Base-by-base conservation (phyloP, 352 stramenopile species). In the Phytophthora hibernalis region DNA sequence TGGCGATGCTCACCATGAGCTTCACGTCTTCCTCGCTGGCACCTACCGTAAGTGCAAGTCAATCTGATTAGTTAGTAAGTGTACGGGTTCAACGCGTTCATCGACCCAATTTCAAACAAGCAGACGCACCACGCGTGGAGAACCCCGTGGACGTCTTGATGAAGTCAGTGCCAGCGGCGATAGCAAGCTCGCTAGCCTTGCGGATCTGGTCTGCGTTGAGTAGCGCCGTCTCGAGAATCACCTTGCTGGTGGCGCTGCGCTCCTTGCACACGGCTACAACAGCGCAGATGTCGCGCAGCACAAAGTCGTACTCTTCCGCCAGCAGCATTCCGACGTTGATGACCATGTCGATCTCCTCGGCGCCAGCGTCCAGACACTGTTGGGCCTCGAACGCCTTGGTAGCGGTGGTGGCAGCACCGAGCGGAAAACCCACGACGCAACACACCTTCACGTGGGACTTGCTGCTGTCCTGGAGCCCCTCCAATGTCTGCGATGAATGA, bases 71-170 rank as follows among this genome's bases (percentile, higher is more conserved):
- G 26, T 55, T 37, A 2, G 18, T n/a, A n/a, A n/a, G n/a, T n/a
- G n/a, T n/a, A n/a, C 30, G 15, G 15, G 5, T 21, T 20, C 33
- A 57, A 37, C 21, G 18, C 15, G 16, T 10, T 10, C 6, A 4
- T 54, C 16, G 13, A 4, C n/a, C 18, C n/a, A 42, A 20, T n/a
- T 44, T 3, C 24, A 55, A 26, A 22, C 15, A 56, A 6, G 3
- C 7, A 28, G 18, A 72, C 68, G 24, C 33, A 85, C 79, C 81
- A n/a, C 86, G 80, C n/a, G 82, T 91, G 43, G 82, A 91, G 67
- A 95, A 96, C 9, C 87, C 87, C 12, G 87, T 96, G 16, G 85
- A 95, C 9, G 89, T 96, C 75, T 96, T 96, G 70, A 96, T 91
- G 49, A 96, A 96, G 54, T 96, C 86, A 26, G 84, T 81, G 21